Evolutionary conservation across 768 basidiomycete species (phyloP).

Genomic region (Amanita phalloides): DNA sequence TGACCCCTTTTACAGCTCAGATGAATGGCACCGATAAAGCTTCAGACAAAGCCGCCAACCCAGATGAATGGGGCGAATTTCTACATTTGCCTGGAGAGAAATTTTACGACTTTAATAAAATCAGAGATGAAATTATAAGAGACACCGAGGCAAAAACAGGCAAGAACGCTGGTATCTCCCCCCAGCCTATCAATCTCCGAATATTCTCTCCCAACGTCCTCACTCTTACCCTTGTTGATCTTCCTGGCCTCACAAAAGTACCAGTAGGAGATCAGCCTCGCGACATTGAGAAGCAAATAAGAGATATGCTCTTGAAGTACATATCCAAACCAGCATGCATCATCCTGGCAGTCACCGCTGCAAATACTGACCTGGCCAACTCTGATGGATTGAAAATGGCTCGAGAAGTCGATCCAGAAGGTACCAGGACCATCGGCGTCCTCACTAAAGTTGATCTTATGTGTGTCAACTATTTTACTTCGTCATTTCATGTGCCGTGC

Average conservation of each 20-base stretch:
- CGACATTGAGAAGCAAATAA: constrained; percentile 96
- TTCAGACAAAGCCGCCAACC: constrained; percentile 70
- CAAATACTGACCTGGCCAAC: constrained; percentile 96
- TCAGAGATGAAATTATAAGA: constrained; percentile 89
- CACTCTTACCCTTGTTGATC: constrained; percentile 93
- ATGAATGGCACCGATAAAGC: constrained; percentile 38
- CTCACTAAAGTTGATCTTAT: constrained; percentile 97
- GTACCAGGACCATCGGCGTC: constrained; percentile 94
- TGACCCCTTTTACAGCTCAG: constrained; percentile 23
- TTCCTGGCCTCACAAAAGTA: constrained; percentile 92
- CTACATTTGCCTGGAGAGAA: constrained; percentile 93
- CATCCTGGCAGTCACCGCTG: constrained; percentile 91
- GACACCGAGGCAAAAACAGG: constrained; percentile 99
- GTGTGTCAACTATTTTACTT: constrained; percentile 31
- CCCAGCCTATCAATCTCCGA: constrained; percentile 93
- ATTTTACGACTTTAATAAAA: constrained; percentile 96
- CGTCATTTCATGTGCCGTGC: background rate
- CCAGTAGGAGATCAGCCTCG: constrained; percentile 94
- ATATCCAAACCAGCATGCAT: constrained; percentile 95
- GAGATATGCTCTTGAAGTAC: constrained; percentile 92
- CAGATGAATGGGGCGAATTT: constrained; percentile 99
- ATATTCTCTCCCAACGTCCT: constrained; percentile 97
- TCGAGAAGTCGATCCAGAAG: constrained; percentile 94
- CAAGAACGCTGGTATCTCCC: constrained; percentile 96
- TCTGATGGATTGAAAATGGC: constrained; percentile 96